These are phyloP conservation scores for Penicillium macrosclerotiorum DNA, from an alignment of 495 filamentous ascomycete species.

Conservation along the genomic window DNA sequence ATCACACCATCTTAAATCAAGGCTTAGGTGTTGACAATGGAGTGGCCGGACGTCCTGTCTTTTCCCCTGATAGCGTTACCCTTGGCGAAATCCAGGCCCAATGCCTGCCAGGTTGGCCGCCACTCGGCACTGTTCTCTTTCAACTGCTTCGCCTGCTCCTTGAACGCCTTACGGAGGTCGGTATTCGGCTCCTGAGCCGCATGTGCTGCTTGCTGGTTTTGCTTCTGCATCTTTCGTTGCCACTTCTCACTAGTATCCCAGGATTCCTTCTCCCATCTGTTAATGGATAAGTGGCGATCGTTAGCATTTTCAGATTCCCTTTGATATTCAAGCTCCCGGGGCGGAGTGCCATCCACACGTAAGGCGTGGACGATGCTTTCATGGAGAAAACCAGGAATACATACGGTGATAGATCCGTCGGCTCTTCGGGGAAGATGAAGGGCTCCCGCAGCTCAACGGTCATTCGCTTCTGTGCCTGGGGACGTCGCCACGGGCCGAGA, in stretches of 20 bases:
- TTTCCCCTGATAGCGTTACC: constrained; percentile 11
- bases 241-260: constrained; percentile 35
- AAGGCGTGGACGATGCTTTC: too few species aligned
- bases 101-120: constrained; percentile 47
- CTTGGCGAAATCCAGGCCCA: constrained; percentile 34
- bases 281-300: not conserved
- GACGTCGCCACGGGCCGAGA: constrained; percentile 50
- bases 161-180: constrained; percentile 25
- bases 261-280: constrained; percentile 53
- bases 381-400: constrained; percentile 20
- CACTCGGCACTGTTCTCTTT: constrained; percentile 40
- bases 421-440: constrained; percentile 77
- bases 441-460: constrained; percentile 78
- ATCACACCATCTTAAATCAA: too few species aligned
- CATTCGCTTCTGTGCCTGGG: constrained; percentile 79
- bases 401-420: constrained; percentile 55
- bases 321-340: too few species aligned
- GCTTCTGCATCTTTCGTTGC: constrained; percentile 23
- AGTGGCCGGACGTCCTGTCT: not conserved
- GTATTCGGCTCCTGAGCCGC: constrained; percentile 30
- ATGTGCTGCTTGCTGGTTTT: constrained; percentile 24
- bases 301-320: constrained; percentile 21
- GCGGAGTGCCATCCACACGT: too few species aligned
- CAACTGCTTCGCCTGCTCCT: constrained; percentile 59
- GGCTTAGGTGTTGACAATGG: constrained; percentile 10